A percentile compares a stretch with the other conserved stretches of the same genome.
Evolutionary conservation across 2,329 filamentous ascomycete genomes (phyloP).

Genomic region (Catunica adiposa): DNA sequence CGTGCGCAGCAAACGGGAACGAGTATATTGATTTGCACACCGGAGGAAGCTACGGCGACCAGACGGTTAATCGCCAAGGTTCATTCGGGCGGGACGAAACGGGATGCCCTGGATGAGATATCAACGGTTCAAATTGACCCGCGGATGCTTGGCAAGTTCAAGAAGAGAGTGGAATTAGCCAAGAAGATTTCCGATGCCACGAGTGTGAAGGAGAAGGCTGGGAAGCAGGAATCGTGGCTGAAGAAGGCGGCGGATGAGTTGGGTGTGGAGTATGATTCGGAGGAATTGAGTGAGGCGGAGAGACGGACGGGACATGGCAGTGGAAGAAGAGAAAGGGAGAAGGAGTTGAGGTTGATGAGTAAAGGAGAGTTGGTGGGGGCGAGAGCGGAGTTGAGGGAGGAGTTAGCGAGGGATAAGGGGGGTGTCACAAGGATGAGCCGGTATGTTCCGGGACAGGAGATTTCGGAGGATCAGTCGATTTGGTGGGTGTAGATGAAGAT

Average conservation of each 20-base stretch:
- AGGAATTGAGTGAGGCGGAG: constrained; percentile 72
- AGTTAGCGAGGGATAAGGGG: constrained; percentile 62
- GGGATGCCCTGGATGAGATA: constrained; percentile 37
- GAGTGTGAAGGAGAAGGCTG: constrained; percentile 74
- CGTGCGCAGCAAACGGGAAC: constrained; percentile 62
- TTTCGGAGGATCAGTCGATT: constrained; percentile 6
- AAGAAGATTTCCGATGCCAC: constrained; percentile 72
- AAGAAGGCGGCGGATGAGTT: constrained; percentile 75
- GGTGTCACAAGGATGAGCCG: constrained; percentile 64
- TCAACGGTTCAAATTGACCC: constrained; percentile 71
- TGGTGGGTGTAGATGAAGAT: constrained; percentile 11
- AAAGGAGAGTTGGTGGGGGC: constrained; percentile 59
- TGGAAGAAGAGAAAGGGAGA: constrained; percentile 58
- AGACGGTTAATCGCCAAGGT: constrained; percentile 75
- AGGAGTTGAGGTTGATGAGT: constrained; percentile 46
- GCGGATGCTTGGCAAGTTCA: constrained; percentile 58
- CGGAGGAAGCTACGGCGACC: constrained; percentile 77
- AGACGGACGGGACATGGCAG: constrained; percentile 53
- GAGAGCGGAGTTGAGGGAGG: constrained; percentile 52
- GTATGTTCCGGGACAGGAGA: constrained; percentile 49
- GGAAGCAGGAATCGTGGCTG: constrained; percentile 72
- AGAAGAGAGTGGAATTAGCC: constrained; percentile 61
- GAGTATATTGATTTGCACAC: constrained; percentile 75
- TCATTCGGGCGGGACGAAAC: constrained; percentile 45
- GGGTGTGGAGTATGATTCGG: constrained; percentile 83